A percentile compares a stretch with the other conserved stretches of the same genome.
Evolutionary conservation across 257 asterid genomes (phyloP).

Genomic region (Mitragyna speciosa): DNA sequence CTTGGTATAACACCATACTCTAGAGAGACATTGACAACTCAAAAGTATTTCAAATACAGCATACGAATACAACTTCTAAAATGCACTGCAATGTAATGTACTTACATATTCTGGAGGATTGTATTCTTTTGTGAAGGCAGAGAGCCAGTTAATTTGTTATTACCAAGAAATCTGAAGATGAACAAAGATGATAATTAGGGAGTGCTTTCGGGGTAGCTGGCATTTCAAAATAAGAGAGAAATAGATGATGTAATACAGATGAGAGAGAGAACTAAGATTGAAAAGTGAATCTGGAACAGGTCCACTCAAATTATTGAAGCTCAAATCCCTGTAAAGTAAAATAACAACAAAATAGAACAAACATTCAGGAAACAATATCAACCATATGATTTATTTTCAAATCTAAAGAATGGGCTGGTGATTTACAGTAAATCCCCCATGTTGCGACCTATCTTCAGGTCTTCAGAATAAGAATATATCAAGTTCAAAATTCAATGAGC

Average conservation of each 20-base stretch:
- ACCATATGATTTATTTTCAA: background rate
- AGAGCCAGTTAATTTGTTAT: slow-evolving; percentile 58
- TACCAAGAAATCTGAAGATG: slow-evolving; percentile 76
- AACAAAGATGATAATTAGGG: background rate
- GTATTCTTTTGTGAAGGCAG: slow-evolving; percentile 51
- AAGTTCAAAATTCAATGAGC: background rate
- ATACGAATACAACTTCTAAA: background rate
- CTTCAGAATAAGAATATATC: background rate
- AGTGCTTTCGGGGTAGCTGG: background rate
- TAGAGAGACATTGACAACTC: background rate
- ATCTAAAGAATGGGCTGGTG: background rate
- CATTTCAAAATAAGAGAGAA: background rate
- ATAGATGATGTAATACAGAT: slow-evolving; percentile 45
- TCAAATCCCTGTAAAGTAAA: slow-evolving; percentile 68
- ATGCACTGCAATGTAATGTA: background rate
- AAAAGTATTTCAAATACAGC: background rate
- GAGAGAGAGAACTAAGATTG: slow-evolving; percentile 46
- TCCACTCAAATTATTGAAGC: slow-evolving; percentile 81
- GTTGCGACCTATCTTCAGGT: background rate
- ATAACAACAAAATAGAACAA: no score
- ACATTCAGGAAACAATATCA: background rate
- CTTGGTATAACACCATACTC: background rate
- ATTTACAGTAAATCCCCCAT: background rate
- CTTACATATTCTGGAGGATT: slow-evolving; percentile 58
- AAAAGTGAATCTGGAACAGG: slow-evolving; percentile 53